Base-by-base conservation (phyloP, 192 early-diverging fungal genomes). In the Anaeromyces robustus region DNA sequence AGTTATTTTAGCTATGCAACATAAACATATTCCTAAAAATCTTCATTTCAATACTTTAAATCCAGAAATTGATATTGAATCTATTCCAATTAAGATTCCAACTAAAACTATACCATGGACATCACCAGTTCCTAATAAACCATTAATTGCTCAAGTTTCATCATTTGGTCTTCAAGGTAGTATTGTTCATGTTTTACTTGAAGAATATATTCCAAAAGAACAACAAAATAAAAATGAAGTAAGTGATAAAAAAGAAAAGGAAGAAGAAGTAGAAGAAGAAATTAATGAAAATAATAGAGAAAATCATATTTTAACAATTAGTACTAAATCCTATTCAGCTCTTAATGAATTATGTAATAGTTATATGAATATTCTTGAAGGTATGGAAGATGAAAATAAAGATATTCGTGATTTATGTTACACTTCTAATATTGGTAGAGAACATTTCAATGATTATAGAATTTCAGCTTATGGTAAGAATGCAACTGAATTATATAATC, bases 141-240 rank as follows among this genome's bases (percentile, higher is more conserved):
- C 31, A 79, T n/a, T 82, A 39, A 31, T 85, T n/a, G 79, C 79
- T 30, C 83, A 81, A 18, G 79, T 86, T 31, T 81, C 77, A 39
- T 77, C 82, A 6, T 86, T 68, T 30, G 85, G 85, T 31, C 34
- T 86, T 78, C 82, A 85, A 59, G 85, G 85, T 30, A 30, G 82
- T 29, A 86, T 86, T 78, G 17, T 78, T 30, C 85, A 86, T 77
- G 26, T 83, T 19, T 82, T 86, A 12, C 28, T 86, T 16, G 82
- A 84, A 68, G 52, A 68, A 68, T 68, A 68, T 9, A 9, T 68
- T 68, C 52, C 52, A 68, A 9, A 68, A 68, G 7, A n/a, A 5
- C 4, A 68, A n/a, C 1, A 68, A n/a, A 7, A 0, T 4, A 4
- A 7, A 0, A 18, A 52, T 52, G 43, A 68, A 68, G n/a, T n/a